Conservation (phyloP, 345 rosid species). For the Citrus trifoliata region DNA sequence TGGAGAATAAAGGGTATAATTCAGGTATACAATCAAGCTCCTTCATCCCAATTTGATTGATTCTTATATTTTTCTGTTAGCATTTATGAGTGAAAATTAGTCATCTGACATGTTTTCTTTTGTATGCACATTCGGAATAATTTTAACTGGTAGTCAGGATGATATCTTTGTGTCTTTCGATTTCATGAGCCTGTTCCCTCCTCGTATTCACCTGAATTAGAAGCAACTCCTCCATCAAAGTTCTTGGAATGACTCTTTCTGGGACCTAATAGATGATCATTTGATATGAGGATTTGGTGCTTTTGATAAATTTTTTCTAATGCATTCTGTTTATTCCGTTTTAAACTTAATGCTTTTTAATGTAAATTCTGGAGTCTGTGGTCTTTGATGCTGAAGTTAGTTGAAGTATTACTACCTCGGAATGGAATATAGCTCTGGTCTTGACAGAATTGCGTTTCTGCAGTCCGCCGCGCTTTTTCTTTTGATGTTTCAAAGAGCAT, state of each 20-base stretch:
- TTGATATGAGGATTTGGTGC: background rate
- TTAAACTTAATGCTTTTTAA: background rate
- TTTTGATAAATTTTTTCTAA: background rate
- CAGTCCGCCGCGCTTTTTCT: background rate
- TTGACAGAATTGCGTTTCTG: background rate
- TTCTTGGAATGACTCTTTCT: too few species aligned
- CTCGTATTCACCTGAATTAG: too few species aligned
- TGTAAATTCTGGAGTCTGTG: background rate
- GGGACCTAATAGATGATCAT: background rate
- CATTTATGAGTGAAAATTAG: background rate
- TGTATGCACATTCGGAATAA: background rate
- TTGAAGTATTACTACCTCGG: background rate
- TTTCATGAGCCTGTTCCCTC: too few species aligned
- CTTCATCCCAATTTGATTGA: background rate
- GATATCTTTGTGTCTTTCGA: background rate
- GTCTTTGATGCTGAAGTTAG: background rate
- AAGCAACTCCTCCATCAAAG: too few species aligned
- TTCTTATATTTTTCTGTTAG: background rate
- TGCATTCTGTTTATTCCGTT: background rate
- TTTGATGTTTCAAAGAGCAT: background rate
- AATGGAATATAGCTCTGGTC: background rate
- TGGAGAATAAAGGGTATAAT: constrained; percentile 99
- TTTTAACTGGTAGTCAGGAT: background rate
- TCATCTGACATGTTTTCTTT: background rate
- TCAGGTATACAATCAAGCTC: constrained; percentile 48